Base-by-base conservation (phyloP, 2,329 filamentous ascomycete species). In the Monascus ruber region DNA sequence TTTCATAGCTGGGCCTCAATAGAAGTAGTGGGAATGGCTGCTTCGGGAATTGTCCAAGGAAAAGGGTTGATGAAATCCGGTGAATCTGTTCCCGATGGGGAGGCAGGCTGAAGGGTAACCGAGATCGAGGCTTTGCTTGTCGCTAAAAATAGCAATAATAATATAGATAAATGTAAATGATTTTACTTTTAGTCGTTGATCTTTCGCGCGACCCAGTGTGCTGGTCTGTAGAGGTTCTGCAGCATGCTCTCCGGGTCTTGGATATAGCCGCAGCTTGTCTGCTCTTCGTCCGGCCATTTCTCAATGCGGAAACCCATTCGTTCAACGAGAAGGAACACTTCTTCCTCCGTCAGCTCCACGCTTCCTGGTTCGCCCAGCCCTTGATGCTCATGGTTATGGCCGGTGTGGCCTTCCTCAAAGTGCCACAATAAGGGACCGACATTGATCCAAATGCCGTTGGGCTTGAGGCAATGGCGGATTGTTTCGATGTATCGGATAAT, bases 361-460 rank as follows among this genome's bases (percentile, higher is more conserved):
- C 80, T 87, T 0, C 91, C 91, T 0, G 86, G 85, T 51, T 94
- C 87, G 0, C 79, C 87, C 46, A 95, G 93, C 1, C 86, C 86
- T 34, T 73, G 44, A 32, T 52, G 38, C 5, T 48, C 47, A 41
- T 51, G 39, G 28, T 66, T 45, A 11, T 48, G 43, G 9, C 39
- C 29, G 5, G 46, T 44, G 8, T 48, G 47, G 5, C 49, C 54
- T 48, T 86, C 82, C 57, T 93, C 86, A 59, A 93, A 96, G 60
- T 98, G 93, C 91, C 91, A 98, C 32, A 96, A 69, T 39, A 98
- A 64, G 1, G 91, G 91, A 0, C 91, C 91, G 24, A 94, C 69
- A 54, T 98, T 98, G 55, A 94, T 74, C 69, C 94, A 84, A 4
- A 94, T 53, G 0, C 91, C 91, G 25, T 83, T 83, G 0, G 77